Conservation (phyloP, 1,284 basidiomycete species). For the Polyporus tsugae region DNA sequence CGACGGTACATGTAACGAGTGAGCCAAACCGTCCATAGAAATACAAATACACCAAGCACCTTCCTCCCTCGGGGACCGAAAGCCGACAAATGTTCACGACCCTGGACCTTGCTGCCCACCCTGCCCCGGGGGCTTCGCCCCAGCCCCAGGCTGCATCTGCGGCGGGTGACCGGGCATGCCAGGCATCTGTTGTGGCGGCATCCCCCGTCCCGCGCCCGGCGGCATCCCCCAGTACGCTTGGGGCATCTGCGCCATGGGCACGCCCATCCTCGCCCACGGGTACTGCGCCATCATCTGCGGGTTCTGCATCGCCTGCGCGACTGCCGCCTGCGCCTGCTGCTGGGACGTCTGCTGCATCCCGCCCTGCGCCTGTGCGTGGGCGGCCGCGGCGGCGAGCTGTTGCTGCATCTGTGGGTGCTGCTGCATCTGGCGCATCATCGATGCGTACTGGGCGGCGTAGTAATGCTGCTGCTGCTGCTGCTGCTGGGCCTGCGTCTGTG, state of each 20-base stretch:
- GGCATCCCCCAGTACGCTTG: slow-evolving; percentile 39
- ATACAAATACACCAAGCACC: background rate
- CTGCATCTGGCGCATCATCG: slow-evolving; percentile 14
- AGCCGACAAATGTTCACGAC: slow-evolving; percentile 34
- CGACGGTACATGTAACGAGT: background rate
- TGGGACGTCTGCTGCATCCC: slow-evolving; percentile 24
- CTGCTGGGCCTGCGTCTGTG: slow-evolving; percentile 26
- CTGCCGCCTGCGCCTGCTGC: slow-evolving; percentile 27
- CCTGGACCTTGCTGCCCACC: slow-evolving; percentile 45
- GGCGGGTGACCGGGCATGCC: slow-evolving; percentile 42
- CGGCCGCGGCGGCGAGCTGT: slow-evolving; percentile 24
- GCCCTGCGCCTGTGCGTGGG: slow-evolving; percentile 12
- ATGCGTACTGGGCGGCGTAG: slow-evolving; percentile 23
- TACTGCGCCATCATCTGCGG: slow-evolving; percentile 45
- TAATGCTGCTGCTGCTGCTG: slow-evolving; percentile 40
- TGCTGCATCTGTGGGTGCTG: slow-evolving; percentile 36
- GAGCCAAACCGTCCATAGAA: slow-evolving; percentile 6
- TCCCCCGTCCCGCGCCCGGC: slow-evolving; percentile 38
- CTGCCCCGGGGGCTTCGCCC: slow-evolving; percentile 44
- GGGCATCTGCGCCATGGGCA: slow-evolving; percentile 37
- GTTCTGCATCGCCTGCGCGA: slow-evolving; percentile 37
- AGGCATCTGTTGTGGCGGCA: slow-evolving; percentile 38
- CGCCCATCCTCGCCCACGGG: slow-evolving; percentile 32
- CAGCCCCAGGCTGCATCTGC: slow-evolving; percentile 42
- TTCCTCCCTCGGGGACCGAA: background rate